Evolutionary conservation across 306 rosid species (phyloP).

Genomic region (Arachis hypogaea): DNA sequence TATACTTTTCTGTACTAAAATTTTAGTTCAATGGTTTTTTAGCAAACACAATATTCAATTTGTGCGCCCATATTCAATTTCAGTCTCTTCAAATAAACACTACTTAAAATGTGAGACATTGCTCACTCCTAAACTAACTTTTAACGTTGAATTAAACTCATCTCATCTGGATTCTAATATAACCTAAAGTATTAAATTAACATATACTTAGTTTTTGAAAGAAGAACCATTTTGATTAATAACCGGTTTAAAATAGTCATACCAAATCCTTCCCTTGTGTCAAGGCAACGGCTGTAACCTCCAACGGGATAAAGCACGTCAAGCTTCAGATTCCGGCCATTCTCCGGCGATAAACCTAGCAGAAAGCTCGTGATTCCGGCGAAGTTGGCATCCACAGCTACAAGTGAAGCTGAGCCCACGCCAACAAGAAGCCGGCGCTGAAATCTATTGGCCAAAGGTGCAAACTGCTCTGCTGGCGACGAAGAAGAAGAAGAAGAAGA

Average conservation of each 20-base stretch:
- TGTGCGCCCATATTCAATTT: no score
- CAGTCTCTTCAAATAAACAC: no score
- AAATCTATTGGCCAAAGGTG: conserved; percentile 57
- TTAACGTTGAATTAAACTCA: no score
- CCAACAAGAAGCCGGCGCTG: conserved; percentile 70
- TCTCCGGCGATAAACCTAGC: conserved; percentile 70
- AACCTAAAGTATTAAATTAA: no score
- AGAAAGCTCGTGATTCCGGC: conserved; percentile 76
- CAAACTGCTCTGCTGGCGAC: conserved; percentile 62
- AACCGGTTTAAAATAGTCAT: neutral
- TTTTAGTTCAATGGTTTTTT: no score
- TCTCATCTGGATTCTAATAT: no score
- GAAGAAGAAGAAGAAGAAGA: neutral
- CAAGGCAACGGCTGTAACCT: conserved; percentile 83
- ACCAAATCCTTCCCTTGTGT: conserved; percentile 83
- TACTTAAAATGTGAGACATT: no score
- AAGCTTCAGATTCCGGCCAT: conserved; percentile 62
- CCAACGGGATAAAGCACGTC: conserved; percentile 76
- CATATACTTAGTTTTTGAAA: no score
- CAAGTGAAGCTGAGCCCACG: conserved; percentile 74
- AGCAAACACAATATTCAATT: no score
- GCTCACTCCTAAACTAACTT: no score
- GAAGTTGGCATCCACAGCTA: conserved; percentile 85
- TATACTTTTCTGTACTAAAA: no score
- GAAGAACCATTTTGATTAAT: no score